These are phyloP conservation scores for Hypericum perforatum DNA, from an alignment of 345 rosid species.

Conservation along the genomic window DNA sequence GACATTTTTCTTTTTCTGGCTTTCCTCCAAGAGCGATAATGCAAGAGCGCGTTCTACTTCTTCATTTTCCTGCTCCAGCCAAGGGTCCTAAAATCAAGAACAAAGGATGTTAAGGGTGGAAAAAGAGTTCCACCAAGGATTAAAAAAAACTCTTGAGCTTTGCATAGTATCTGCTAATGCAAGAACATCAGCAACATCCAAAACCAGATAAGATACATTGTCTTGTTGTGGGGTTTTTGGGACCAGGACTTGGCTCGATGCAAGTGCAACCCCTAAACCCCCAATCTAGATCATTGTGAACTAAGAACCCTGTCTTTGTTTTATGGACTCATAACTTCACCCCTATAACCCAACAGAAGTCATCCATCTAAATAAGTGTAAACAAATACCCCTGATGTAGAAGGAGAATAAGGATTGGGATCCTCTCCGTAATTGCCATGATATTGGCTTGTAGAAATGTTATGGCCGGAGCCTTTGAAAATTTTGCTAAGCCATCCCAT, in stretches of 20 bases:
- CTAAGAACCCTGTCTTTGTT: too few relatives aligned
- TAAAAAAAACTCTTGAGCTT: too few relatives aligned
- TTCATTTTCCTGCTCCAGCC: slow-evolving; percentile 53
- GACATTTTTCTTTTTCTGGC: slow-evolving; percentile 28
- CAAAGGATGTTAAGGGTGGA: slow-evolving; percentile 8
- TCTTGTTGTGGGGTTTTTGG: too few relatives aligned
- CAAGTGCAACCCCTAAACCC: too few relatives aligned
- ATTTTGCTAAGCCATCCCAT: slow-evolving; percentile 89
- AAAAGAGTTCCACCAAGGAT: background rate
- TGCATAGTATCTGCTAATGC: too few relatives aligned
- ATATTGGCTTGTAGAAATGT: slow-evolving; percentile 37
- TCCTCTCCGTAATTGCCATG: slow-evolving; percentile 36
- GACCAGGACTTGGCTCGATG: too few relatives aligned
- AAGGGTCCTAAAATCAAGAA: slow-evolving; percentile 34
- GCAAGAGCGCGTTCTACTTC: slow-evolving; percentile 81
- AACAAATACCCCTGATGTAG: slow-evolving; percentile 56
- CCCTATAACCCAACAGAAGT: too few relatives aligned
- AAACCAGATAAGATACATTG: too few relatives aligned
- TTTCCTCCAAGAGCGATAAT: slow-evolving; percentile 63
- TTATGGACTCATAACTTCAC: too few relatives aligned
- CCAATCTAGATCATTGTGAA: too few relatives aligned
- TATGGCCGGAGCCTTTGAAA: slow-evolving; percentile 68
- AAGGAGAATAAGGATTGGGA: slow-evolving; percentile 39
- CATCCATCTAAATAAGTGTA: background rate
- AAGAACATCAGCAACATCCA: too few relatives aligned